Conservation (phyloP, 768 basidiomycete genomes). For the Russula ochroleuca region DNA sequence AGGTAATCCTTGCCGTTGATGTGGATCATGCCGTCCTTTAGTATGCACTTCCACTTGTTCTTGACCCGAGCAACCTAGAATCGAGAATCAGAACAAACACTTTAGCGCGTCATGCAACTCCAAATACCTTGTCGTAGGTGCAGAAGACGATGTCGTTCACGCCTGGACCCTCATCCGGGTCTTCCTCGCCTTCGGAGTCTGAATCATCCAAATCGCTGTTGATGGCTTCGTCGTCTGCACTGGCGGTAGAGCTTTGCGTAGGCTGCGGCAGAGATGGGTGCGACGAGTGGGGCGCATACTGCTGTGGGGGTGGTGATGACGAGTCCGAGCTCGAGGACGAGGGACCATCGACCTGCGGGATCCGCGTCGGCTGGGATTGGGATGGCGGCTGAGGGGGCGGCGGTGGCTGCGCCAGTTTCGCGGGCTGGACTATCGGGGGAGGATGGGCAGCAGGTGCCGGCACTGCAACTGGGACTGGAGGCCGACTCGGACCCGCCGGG, state of each 20-base stretch:
- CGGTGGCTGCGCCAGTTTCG: conserved; percentile 20
- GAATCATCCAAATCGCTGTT: conserved; percentile 97
- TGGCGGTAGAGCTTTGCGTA: conserved; percentile 38
- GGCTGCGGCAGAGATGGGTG: conserved; percentile 76
- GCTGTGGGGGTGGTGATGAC: conserved; percentile 56
- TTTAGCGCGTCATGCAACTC: conserved; percentile 4
- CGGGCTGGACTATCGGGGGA: conserved; percentile 31
- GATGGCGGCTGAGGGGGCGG: conserved; percentile 9
- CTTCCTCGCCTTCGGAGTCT: conserved; percentile 82
- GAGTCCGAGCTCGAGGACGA: conserved; percentile 63
- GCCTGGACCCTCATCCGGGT: conserved; percentile 69
- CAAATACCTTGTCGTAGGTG: conserved; percentile 90
- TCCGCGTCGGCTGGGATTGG: conserved; percentile 40
- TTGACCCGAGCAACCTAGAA: conserved; percentile 94
- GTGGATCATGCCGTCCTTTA: conserved; percentile 97
- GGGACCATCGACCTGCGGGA: conserved; percentile 82
- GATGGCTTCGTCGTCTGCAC: conserved; percentile 73
- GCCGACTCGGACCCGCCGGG: conserved; percentile 35
- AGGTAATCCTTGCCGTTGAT: conserved; percentile 97
- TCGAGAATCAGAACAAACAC: neutral
- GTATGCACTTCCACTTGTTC: conserved; percentile 98
- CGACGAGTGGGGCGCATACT: conserved; percentile 63
- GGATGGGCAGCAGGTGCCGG: conserved; percentile 48
- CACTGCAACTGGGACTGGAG: conserved; percentile 41
- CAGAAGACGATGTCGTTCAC: conserved; percentile 95